Evolutionary conservation across 441 rosid genomes (phyloP).

Genomic region (Adansonia gregorii): DNA sequence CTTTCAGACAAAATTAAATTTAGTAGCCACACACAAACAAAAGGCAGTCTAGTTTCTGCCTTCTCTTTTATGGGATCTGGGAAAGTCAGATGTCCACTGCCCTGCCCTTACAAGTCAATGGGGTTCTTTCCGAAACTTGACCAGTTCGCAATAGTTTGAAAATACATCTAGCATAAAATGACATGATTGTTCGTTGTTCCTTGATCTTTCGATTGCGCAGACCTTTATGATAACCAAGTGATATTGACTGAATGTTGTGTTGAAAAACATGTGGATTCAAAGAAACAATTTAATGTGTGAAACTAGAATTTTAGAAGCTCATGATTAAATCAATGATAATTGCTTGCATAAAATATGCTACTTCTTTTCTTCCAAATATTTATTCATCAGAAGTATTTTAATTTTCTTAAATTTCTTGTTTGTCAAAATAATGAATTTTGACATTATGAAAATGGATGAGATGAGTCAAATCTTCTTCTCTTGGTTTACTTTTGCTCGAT

Average conservation of each 20-base stretch:
- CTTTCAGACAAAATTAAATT: not conserved
- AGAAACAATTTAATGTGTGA: not conserved
- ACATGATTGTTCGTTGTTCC: not conserved
- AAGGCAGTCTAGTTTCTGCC: not conserved
- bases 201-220: not conserved
- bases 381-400: not conserved
- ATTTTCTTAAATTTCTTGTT: not conserved
- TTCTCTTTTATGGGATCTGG: not conserved
- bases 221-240: not conserved
- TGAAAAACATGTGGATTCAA: not conserved
- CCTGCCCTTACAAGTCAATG: not conserved
- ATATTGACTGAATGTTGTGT: not conserved
- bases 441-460: not conserved
- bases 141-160: not conserved
- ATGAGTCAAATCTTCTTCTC: slow-evolving; percentile 9
- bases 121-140: not conserved
- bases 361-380: not conserved
- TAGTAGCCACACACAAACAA: not conserved
- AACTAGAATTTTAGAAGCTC: not conserved
- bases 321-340: not conserved
- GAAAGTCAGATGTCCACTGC: not conserved
- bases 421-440: not conserved
- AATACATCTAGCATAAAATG: not conserved
- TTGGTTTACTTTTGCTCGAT: not conserved
- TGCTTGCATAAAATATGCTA: not conserved